Evolutionary conservation across 495 filamentous ascomycete genomes (phyloP).

Genomic region (Podospora fimiseda): DNA sequence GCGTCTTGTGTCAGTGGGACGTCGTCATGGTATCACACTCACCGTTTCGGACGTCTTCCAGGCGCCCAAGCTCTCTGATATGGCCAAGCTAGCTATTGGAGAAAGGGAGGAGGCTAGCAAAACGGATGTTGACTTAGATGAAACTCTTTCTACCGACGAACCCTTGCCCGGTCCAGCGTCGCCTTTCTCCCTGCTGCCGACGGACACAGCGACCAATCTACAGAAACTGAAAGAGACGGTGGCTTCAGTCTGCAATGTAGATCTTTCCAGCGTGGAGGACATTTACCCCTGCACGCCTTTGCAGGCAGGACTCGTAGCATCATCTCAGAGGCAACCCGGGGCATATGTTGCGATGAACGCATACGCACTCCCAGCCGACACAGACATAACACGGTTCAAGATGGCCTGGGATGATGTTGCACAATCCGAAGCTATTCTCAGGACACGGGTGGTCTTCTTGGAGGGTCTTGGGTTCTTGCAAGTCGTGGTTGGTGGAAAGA

Average conservation of each 20-base stretch:
- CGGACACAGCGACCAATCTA: background rate
- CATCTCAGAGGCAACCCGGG: constrained; percentile 38
- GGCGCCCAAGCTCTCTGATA: constrained; percentile 41
- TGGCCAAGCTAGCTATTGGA: constrained; percentile 30
- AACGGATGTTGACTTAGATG: too few species aligned
- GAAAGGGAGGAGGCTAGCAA: too few species aligned
- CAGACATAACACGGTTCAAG: constrained; percentile 47
- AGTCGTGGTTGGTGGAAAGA: constrained; percentile 13
- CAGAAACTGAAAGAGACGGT: constrained; percentile 7
- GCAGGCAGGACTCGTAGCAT: constrained; percentile 53
- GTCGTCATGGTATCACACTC: constrained; percentile 41
- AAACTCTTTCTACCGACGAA: background rate
- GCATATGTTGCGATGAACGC: constrained; percentile 47
- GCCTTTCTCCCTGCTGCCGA: constrained; percentile 14
- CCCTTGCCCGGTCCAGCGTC: constrained; percentile 5
- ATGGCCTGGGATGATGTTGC: constrained; percentile 50
- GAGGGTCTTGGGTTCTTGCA: constrained; percentile 15
- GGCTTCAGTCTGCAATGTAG: constrained; percentile 17
- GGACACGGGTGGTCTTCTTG: constrained; percentile 27
- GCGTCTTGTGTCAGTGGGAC: constrained; percentile 55
- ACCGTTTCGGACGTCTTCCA: constrained; percentile 49
- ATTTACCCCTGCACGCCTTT: constrained; percentile 59
- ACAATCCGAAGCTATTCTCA: constrained; percentile 44
- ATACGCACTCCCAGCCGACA: constrained; percentile 37
- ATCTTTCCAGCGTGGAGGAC: constrained; percentile 35